Evolutionary conservation across 257 asterid species (phyloP).

Genomic region (Nicotiana attenuata): DNA sequence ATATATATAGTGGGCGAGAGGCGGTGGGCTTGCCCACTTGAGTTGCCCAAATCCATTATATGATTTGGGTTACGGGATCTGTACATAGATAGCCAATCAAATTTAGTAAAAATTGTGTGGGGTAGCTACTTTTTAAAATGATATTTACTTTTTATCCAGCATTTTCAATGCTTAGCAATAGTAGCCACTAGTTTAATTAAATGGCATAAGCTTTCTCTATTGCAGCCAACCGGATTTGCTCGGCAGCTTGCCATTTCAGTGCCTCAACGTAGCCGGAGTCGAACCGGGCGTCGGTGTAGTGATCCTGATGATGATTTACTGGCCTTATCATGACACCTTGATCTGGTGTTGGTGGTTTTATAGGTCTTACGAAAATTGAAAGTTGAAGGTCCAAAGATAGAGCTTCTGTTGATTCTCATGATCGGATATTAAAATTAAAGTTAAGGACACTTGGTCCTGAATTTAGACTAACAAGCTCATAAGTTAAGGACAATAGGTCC

Average conservation of each 20-base stretch:
- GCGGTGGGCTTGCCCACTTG: not conserved
- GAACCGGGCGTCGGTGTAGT: not conserved
- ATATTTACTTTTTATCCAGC: no score
- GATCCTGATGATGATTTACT: slow-evolving; percentile 7
- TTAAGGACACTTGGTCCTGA: no score
- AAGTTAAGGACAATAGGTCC: no score
- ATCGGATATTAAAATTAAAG: slow-evolving; percentile 23
- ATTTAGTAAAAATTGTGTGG: no score
- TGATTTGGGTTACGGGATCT: no score
- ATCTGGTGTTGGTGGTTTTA: slow-evolving; percentile 30
- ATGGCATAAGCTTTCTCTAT: slow-evolving; percentile 82
- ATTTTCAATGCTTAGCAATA: no score
- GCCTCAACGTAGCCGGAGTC: slow-evolving; percentile 33
- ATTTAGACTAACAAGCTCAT: no score
- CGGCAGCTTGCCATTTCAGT: slow-evolving; percentile 71
- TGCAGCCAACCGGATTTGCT: slow-evolving; percentile 72
- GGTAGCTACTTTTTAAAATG: no score
- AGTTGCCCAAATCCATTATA: not conserved
- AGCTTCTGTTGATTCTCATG: slow-evolving; percentile 29
- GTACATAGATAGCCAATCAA: no score
- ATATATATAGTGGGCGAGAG: not conserved
- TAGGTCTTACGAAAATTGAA: slow-evolving; percentile 47
- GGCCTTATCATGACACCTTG: slow-evolving; percentile 16
- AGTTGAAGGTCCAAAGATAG: slow-evolving; percentile 69
- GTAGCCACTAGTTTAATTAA: no score